Evolutionary conservation across 1,284 basidiomycete genomes (phyloP).

Genomic region (Ganoderma sinense): DNA sequence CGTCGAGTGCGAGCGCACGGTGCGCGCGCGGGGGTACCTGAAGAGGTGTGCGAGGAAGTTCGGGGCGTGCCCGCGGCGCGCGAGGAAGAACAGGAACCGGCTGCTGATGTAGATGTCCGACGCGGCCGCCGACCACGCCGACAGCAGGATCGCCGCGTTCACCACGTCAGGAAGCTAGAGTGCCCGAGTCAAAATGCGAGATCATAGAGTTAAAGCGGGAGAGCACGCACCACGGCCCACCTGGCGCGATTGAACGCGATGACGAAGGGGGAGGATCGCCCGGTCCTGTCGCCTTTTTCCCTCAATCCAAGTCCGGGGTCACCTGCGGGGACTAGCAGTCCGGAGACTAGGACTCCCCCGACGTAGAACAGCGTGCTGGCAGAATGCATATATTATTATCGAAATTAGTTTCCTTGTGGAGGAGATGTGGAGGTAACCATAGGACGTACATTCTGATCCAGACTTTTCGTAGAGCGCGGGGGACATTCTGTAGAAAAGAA

Average conservation of each 20-base stretch:
- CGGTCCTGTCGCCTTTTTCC: constrained; percentile 42
- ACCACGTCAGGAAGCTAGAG: constrained; percentile 55
- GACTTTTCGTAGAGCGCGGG: constrained; percentile 54
- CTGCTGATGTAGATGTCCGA: constrained; percentile 61
- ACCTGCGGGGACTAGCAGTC: constrained; percentile 56
- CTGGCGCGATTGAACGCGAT: constrained; percentile 52
- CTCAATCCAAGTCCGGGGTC: constrained; percentile 42
- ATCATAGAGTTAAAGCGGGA: too few species aligned
- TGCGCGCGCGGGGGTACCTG: constrained; percentile 25
- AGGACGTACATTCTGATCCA: constrained; percentile 59
- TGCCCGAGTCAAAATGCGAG: too few species aligned
- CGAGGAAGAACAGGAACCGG: constrained; percentile 58
- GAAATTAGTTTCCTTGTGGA: background rate
- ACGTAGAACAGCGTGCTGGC: constrained; percentile 40
- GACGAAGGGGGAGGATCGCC: constrained; percentile 56
- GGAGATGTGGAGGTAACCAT: background rate
- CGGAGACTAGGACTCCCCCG: constrained; percentile 50
- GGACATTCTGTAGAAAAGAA: constrained; percentile 41
- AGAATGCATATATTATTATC: background rate
- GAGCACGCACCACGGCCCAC: constrained; percentile 43
- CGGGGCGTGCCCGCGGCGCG: constrained; percentile 51
- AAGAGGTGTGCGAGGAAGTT: constrained; percentile 40
- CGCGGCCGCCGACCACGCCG: constrained; percentile 61
- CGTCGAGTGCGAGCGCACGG: background rate
- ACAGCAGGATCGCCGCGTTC: constrained; percentile 51